Evolutionary conservation across 306 rosid species (phyloP), one percentile per base, ranked within the genome.

Genomic region (Lathyrus oleraceus): DNA sequence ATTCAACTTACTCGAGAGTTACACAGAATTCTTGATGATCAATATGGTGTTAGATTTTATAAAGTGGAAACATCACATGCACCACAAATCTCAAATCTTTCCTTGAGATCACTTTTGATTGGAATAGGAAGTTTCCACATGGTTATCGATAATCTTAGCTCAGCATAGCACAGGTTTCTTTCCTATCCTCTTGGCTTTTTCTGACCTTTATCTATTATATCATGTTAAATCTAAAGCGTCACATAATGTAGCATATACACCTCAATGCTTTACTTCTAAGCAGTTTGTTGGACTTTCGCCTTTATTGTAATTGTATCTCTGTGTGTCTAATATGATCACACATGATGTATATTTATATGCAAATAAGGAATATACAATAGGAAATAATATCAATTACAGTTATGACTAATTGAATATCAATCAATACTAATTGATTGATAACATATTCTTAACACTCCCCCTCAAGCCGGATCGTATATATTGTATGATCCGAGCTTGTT

Each of bases 131-230:
- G 20, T 13, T 66, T 10, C 23, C 6, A 11, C 2, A 30, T 2
- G 10, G 8, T 42, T 57, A 5, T 51, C 14, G 8, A 67, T 19
- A 49, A 39, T 60, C 52, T 79, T 7, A 5, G 30, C 63, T 40
- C 17, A 72, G 43, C 69, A 78, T 78, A 10, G 11, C 48, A 3
- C 21, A 78, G 82, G 82, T 78, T 57, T 42, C 21, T 44, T 75
- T 21, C 17, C 28, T 12, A 1, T 10, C 17, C 3, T 7, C 59
- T 17, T 36, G 2, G 5, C 53, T 7, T 43, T 40, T 25, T 1
- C 9, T n/a, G 0, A 28, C 6, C 13, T 13, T 56, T 25, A 13
- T 49, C 20, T 2, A 15, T 15, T 47, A 47, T 15, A 2, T 17
- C 8, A 48, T 5, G 51, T 5, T 11, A 3, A 42, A 42, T 42